Evolutionary conservation across 208 protist genomes (phyloP), one percentile per base, ranked within the genome.

Genomic region (Leishmania lainsoni): DNA sequence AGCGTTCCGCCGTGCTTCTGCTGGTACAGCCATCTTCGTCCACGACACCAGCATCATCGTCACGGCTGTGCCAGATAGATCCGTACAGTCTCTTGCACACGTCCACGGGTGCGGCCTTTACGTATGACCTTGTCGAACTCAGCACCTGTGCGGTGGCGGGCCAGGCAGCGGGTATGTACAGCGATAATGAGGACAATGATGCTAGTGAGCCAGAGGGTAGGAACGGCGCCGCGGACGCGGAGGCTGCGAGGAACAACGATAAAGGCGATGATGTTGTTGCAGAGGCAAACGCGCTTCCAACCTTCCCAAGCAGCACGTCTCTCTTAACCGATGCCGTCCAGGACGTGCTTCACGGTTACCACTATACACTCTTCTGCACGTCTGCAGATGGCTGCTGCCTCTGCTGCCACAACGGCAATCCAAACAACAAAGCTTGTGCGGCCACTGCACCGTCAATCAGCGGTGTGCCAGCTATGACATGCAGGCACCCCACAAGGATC

Each of bases 51-150:
- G 3, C 26, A 52, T 73, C 69, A 17, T 29, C 58, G 59, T 26
- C 29, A 32, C 61, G 10, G n/a, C 61, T 79, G 29, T 79, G 76
- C 42, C 59, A 22, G 48, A 79, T 86, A 61, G 82, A 82, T 54
- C 66, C 73, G 5, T 86, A 80, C 52, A 82, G 82, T 54, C 52
- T 82, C 3, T 79, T 86, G 45, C 63, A 82, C 74, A 72, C 74
- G 1, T n/a, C 73, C 3, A 79, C 73, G 8, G 82, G 78, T 17
- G 68, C 65, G 3, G 78, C 71, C 14, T 75, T 78, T 22, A 76
- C 72, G 32, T 81, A 68, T 49, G 82, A 86, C 35, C 70, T 78
- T 12, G 82, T 86, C 69, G 69, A 73, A 6, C 35, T 54, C 69
- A 17, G 69, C 22, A 26, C 22, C 45, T 32, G 22, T 54, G 26